phyloP scores from a whole-genome alignment of 441 rosid species.

The Gossypium gossypioides region DNA sequence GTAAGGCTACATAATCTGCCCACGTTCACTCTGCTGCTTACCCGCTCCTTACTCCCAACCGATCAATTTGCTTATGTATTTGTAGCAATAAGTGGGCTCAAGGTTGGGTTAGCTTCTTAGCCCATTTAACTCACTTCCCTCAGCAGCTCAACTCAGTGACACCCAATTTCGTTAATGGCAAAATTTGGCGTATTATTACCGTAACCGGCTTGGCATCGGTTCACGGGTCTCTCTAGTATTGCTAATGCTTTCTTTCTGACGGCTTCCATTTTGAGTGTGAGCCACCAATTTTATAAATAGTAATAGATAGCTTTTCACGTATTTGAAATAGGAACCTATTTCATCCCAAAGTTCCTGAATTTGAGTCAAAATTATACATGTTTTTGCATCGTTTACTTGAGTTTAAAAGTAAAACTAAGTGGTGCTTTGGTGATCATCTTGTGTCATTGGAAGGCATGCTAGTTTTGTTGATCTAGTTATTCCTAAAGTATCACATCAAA shows the following conservation, averaged over 20 bases:
- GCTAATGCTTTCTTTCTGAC: not conserved
- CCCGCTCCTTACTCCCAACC: not conserved
- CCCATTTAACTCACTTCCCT: not conserved
- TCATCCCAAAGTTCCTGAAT: not conserved
- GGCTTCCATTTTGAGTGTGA: not conserved
- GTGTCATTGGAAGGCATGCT: not conserved
- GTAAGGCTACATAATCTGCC: not conserved
- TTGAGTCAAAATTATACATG: not conserved
- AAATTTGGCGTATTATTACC: not conserved
- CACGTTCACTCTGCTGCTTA: not conserved
- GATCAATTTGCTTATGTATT: not conserved
- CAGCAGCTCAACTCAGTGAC: not conserved
- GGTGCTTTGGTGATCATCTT: not conserved
- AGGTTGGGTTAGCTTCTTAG: not conserved
- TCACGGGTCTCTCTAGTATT: not conserved
- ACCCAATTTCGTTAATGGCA: not conserved
- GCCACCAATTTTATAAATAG: not conserved
- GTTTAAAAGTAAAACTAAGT: not conserved
- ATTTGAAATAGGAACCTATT: not conserved
- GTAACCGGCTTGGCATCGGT: not conserved
- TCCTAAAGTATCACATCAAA: not conserved
- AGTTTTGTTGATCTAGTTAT: not conserved
- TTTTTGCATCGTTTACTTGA: not conserved
- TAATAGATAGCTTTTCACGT: not conserved
- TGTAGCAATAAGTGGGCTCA: not conserved